These are phyloP conservation scores for Arabidopsis lyrata DNA, from an alignment of 441 rosid species.

Conservation along the genomic window DNA sequence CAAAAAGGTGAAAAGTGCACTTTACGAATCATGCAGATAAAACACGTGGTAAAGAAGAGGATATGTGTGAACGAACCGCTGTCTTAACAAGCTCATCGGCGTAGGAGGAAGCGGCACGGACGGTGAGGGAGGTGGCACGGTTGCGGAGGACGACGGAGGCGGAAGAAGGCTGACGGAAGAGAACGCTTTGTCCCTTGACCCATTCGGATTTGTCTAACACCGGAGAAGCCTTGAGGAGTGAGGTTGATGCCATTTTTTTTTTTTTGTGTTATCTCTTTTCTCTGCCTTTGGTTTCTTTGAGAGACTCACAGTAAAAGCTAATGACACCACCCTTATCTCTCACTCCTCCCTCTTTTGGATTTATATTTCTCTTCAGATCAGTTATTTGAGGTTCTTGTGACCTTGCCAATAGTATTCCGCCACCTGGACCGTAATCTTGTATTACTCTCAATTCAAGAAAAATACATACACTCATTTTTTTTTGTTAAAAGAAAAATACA, in stretches of 20 bases:
- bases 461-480: not conserved
- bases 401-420: constrained; percentile 42
- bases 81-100: constrained; percentile 96
- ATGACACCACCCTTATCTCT: constrained; percentile 39
- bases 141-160: constrained; percentile 47
- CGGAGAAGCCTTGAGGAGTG: constrained; percentile 75
- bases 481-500: not conserved
- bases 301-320: constrained; percentile 47
- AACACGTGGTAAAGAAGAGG: constrained; percentile 10
- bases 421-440: constrained; percentile 47
- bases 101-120: constrained; percentile 80
- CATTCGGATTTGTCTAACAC: constrained; percentile 81
- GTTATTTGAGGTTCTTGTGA: constrained; percentile 37
- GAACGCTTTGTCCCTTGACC: constrained; percentile 65
- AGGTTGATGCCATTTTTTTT: constrained; percentile 73
- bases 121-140: constrained; percentile 55
- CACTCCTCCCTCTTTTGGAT: constrained; percentile 45
- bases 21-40: constrained; percentile 29
- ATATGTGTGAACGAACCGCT: constrained; percentile 50
- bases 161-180: constrained; percentile 64
- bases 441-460: constrained; percentile 25
- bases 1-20: not conserved
- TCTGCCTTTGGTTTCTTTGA: constrained; percentile 27
- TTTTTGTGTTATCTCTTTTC: constrained; percentile 17
- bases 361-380: constrained; percentile 66